Percentiles rank a stretch among this genome's conserved stretches.
phyloP scores from a whole-genome alignment of 2,329 filamentous ascomycete genomes.

The Cladosporium austrohemisphaericum region DNA sequence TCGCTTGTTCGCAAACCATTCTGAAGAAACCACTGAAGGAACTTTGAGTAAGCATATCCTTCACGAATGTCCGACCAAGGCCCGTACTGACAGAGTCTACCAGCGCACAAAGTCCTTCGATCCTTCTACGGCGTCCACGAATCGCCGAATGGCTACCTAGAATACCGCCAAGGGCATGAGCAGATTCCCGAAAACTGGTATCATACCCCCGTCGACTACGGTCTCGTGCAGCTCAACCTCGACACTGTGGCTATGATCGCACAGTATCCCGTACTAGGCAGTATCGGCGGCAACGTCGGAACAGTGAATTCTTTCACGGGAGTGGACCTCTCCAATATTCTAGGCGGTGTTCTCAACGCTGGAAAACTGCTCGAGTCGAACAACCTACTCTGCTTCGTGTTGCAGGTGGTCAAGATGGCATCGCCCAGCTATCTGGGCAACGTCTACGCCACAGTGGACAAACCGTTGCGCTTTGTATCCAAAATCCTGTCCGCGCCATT shows the following conservation, averaged over 20 bases:
- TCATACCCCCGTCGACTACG: slow-evolving; percentile 13
- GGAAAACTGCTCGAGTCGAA: slow-evolving; percentile 30
- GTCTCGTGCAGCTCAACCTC: slow-evolving; percentile 8
- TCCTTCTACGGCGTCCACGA: slow-evolving; percentile 32
- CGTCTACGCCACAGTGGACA: slow-evolving; percentile 22
- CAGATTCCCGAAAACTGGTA: slow-evolving; percentile 18
- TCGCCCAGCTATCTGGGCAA: slow-evolving; percentile 33
- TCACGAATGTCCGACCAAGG: not conserved
- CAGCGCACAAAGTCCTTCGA: slow-evolving; percentile 32
- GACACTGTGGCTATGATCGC: slow-evolving; percentile 8
- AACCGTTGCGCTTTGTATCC: slow-evolving; percentile 18
- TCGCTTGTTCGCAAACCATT: slow-evolving; percentile 30
- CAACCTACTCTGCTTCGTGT: slow-evolving; percentile 37
- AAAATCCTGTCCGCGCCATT: slow-evolving; percentile 17
- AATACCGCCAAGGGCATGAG: slow-evolving; percentile 18
- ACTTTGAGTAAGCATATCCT: slow-evolving; percentile 26
- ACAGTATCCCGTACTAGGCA: slow-evolving; percentile 11
- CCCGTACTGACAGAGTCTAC: slow-evolving; percentile 17
- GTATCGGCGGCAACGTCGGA: slow-evolving; percentile 23
- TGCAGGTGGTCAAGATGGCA: slow-evolving; percentile 34
- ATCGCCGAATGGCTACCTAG: slow-evolving; percentile 25
- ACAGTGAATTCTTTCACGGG: slow-evolving; percentile 25
- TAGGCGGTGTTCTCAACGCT: slow-evolving; percentile 26
- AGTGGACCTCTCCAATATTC: slow-evolving; percentile 24
- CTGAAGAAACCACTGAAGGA: slow-evolving; percentile 29